Percentiles rank a stretch among this genome's conserved stretches.
Conservation (phyloP, 208 protist species). For the Leishmania braziliensis region DNA sequence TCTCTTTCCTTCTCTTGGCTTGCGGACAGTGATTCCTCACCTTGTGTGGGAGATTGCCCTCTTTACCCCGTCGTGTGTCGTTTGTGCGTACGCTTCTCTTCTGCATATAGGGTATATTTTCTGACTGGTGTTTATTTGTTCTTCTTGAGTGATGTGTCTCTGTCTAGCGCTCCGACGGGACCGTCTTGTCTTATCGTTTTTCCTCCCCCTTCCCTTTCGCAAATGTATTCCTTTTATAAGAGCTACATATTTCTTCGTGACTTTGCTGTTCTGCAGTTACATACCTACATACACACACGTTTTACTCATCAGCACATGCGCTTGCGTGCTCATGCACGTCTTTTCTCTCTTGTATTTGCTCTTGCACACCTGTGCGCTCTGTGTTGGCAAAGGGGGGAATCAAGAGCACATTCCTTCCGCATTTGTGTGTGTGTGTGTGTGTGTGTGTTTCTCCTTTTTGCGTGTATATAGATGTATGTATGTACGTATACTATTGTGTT, state of each 20-base stretch:
- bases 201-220: neutral
- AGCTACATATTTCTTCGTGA: neutral
- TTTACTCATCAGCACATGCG: neutral
- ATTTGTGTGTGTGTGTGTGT: constrained; percentile 6
- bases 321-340: neutral
- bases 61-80: neutral
- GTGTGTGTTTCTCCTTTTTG: neutral
- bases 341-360: neutral
- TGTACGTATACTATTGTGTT: too few relatives aligned
- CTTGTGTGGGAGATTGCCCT: too few relatives aligned
- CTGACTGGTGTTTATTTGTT: neutral
- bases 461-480: neutral
- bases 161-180: neutral
- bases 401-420: neutral
- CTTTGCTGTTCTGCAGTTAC: neutral
- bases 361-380: neutral
- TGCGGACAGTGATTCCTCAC: neutral
- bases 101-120: neutral
- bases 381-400: too few relatives aligned
- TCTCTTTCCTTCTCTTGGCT: neutral
- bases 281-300: neutral
- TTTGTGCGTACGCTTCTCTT: neutral
- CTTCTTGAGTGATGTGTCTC: neutral
- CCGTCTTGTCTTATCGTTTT: neutral
- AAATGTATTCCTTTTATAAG: neutral